phyloP scores from a whole-genome alignment of 2,329 filamentous ascomycete species.

The Fusarium sp. region DNA sequence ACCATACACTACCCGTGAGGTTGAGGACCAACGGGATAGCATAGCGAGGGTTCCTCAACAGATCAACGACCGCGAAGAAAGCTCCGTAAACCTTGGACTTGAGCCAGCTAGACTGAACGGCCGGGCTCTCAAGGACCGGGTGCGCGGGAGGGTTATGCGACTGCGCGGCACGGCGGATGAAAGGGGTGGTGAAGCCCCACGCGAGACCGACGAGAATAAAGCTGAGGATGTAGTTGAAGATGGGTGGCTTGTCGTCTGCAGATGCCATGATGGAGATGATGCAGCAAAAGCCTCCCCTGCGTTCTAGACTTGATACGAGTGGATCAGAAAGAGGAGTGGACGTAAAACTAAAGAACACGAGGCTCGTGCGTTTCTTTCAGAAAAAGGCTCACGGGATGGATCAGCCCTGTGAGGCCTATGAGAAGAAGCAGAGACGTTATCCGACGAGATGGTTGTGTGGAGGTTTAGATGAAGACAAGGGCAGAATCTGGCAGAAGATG shows the following conservation, averaged over 20 bases:
- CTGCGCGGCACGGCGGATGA: conserved; percentile 89
- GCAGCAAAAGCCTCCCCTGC: conserved; percentile 13
- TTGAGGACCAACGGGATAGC: conserved; percentile 89
- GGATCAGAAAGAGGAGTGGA: conserved; percentile 25
- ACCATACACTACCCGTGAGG: conserved; percentile 94
- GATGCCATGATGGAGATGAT: conserved; percentile 32
- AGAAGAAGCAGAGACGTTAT: conserved; percentile 7
- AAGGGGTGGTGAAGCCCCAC: conserved; percentile 93
- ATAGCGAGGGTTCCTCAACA: conserved; percentile 86
- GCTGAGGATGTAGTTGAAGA: conserved; percentile 87
- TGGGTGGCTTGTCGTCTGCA: conserved; percentile 59
- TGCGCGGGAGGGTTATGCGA: conserved; percentile 77
- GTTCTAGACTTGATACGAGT: conserved; percentile 28
- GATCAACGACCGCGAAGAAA: conserved; percentile 82
- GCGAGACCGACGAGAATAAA: conserved; percentile 93
- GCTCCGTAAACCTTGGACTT: conserved; percentile 74
- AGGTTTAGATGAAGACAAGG: conserved; percentile 33
- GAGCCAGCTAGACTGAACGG: conserved; percentile 71
- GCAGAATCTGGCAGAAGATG: conserved; percentile 34
- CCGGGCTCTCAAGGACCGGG: conserved; percentile 66
- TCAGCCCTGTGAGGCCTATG: conserved; percentile 36
- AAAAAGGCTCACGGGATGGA: conserved; percentile 1
- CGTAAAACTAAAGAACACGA: conserved; percentile 28
- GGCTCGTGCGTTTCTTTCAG: conserved; percentile 38
- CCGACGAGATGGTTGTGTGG: conserved; percentile 32